Percentiles rank a stretch among this genome's conserved stretches.
Evolutionary conservation across 2,329 filamentous ascomycete genomes (phyloP).

Genomic region (Hymenoscyphus infarciens): DNA sequence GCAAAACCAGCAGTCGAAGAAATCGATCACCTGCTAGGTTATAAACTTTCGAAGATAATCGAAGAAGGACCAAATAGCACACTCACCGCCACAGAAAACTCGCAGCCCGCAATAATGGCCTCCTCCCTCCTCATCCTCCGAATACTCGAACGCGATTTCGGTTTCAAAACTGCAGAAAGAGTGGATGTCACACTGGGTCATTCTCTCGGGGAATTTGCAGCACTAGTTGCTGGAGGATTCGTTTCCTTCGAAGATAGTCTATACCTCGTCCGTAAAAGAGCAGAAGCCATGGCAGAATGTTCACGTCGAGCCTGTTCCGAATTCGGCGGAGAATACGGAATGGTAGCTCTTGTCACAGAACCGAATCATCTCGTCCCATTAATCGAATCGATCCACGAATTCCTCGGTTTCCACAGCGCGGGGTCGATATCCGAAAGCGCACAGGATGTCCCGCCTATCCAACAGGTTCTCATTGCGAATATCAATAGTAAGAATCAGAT

Average conservation of each 20-base stretch:
- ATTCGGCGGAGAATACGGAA: slow-evolving; percentile 81
- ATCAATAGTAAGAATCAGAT: slow-evolving; percentile 97
- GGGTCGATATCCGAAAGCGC: slow-evolving; percentile 65
- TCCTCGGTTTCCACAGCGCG: slow-evolving; percentile 66
- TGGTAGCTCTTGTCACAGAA: slow-evolving; percentile 90
- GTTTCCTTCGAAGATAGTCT: slow-evolving; percentile 75
- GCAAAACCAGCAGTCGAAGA: slow-evolving; percentile 76
- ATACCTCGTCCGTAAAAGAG: slow-evolving; percentile 70
- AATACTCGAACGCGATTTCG: slow-evolving; percentile 81
- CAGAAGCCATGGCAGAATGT: slow-evolving; percentile 78
- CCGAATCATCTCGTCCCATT: slow-evolving; percentile 68
- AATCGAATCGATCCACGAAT: slow-evolving; percentile 72
- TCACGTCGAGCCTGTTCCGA: slow-evolving; percentile 61
- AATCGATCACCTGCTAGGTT: slow-evolving; percentile 73
- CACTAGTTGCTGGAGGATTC: slow-evolving; percentile 80
- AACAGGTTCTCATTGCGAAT: slow-evolving; percentile 88
- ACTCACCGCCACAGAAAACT: slow-evolving; percentile 79
- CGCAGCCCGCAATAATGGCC: slow-evolving; percentile 95
- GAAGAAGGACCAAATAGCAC: slow-evolving; percentile 71
- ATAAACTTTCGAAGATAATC: slow-evolving; percentile 74
- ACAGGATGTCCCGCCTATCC: slow-evolving; percentile 67
- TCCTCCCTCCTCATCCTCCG: slow-evolving; percentile 86
- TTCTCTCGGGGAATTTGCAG: slow-evolving; percentile 89
- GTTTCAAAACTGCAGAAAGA: slow-evolving; percentile 65
- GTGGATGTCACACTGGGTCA: slow-evolving; percentile 86